Evolutionary conservation across 2,329 filamentous ascomycete species (phyloP).

Genomic region (Diaporthe capsici): DNA sequence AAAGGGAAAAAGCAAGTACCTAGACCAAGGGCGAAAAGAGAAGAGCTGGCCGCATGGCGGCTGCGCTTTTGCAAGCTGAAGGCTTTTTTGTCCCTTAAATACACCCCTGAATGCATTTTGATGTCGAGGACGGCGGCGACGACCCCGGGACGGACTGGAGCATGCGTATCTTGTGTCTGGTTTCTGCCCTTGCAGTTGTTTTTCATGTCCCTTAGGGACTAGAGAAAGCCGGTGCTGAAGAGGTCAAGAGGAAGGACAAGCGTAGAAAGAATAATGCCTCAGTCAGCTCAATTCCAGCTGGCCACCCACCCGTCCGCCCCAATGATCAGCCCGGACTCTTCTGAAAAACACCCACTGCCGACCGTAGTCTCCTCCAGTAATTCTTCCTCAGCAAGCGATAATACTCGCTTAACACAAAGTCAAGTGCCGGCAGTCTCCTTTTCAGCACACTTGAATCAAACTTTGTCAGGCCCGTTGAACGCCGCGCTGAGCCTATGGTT

Average conservation of each 20-base stretch:
- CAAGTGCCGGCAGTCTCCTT: slow-evolving; percentile 11
- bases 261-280: not conserved
- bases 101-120: slow-evolving; percentile 1
- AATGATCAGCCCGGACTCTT: not conserved
- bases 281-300: not conserved
- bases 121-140: not conserved
- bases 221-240: not conserved
- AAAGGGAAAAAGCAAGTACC: not conserved
- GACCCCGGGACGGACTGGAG: not conserved
- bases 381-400: not conserved
- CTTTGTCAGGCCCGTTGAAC: slow-evolving; percentile 36
- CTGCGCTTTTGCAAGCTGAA: not conserved
- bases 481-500: slow-evolving; percentile 40
- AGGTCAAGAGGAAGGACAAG: not conserved
- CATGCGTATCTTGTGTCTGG: not conserved
- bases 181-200: not conserved
- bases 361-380: not conserved
- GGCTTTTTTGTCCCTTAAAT: not conserved
- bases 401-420: slow-evolving; percentile 3
- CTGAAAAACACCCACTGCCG: not conserved
- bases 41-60: not conserved
- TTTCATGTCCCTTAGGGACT: not conserved
- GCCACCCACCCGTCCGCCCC: not conserved
- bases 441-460: slow-evolving; percentile 31
- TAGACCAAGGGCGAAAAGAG: not conserved